Percentiles rank a stretch among this genome's conserved stretches.
phyloP scores from a whole-genome alignment of 73 alveolate species.

The Halteria grandinella region DNA sequence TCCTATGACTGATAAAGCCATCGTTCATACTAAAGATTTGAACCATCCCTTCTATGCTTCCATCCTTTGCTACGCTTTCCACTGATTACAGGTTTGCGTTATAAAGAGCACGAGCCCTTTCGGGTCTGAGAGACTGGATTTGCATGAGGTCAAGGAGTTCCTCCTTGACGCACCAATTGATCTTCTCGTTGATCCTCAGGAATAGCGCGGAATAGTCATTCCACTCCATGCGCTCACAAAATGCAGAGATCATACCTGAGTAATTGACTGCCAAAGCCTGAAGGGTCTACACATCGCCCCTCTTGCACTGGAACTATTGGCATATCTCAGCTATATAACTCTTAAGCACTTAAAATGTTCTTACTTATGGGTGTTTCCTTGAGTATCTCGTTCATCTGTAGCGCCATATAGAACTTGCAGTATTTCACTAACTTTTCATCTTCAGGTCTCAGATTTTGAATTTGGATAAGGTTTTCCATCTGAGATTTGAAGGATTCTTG shows the following conservation, averaged over 20 bases:
- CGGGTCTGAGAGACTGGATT: constrained; percentile 59
- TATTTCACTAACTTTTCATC: constrained; percentile 29
- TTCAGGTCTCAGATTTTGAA: neutral
- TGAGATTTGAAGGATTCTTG: no score
- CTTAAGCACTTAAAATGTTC: neutral
- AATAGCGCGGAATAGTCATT: constrained; percentile 62
- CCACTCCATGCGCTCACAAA: constrained; percentile 74
- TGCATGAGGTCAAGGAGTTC: constrained; percentile 69
- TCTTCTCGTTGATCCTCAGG: constrained; percentile 63
- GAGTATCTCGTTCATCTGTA: constrained; percentile 61
- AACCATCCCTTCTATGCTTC: constrained; percentile 47
- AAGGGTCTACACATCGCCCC: constrained; percentile 62
- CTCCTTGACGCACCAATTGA: constrained; percentile 66
- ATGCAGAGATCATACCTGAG: constrained; percentile 66
- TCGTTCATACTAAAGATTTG: constrained; percentile 27
- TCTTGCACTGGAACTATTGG: neutral
- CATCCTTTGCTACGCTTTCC: constrained; percentile 17
- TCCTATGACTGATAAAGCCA: constrained; percentile 42
- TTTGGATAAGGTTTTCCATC: constrained; percentile 38
- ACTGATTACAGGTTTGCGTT: neutral
- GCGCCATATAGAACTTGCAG: constrained; percentile 62
- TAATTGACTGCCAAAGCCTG: constrained; percentile 54
- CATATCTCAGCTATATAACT: constrained; percentile 22
- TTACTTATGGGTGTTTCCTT: constrained; percentile 62
- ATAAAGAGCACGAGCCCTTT: constrained; percentile 37